Percentiles rank a stretch among this genome's conserved stretches.
phyloP scores from a whole-genome alignment of 306 rosid genomes.

The Medicago arabica region DNA sequence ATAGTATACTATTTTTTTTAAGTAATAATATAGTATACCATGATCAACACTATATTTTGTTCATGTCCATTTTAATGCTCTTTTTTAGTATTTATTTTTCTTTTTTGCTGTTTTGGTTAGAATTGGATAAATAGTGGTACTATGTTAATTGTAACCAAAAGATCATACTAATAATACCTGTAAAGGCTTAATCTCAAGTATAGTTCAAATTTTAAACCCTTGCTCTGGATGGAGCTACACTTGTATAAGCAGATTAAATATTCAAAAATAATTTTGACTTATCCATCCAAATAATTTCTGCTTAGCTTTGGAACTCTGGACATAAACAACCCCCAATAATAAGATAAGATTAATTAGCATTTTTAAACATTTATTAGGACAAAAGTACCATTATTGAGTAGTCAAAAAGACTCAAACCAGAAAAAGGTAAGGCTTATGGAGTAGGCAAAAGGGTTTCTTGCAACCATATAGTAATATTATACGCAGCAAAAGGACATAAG shows the following conservation, averaged over 20 bases:
- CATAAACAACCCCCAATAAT: constrained; percentile 34
- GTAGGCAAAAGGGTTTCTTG: constrained; percentile 57
- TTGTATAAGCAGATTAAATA: background rate
- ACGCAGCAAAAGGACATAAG: constrained; percentile 60
- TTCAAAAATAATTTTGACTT: constrained; percentile 34
- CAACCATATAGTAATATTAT: constrained; percentile 51
- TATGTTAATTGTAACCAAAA: no score
- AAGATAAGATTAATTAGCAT: constrained; percentile 32
- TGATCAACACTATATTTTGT: background rate
- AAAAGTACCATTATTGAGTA: constrained; percentile 53
- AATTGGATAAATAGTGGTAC: no score
- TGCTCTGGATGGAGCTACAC: background rate
- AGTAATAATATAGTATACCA: no score
- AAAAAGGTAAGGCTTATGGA: constrained; percentile 45
- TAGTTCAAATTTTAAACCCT: background rate
- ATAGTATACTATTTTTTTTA: no score
- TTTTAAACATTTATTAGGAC: constrained; percentile 39
- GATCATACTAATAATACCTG: no score
- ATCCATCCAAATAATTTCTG: constrained; percentile 26
- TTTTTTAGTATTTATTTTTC: no score
- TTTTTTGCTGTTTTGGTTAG: no score
- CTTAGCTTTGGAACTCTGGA: constrained; percentile 39
- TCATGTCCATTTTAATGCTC: no score
- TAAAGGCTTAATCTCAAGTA: background rate
- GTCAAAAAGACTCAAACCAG: constrained; percentile 12